Base-by-base conservation (phyloP, 352 stramenopile genomes). In the Phytophthora tentaculata region DNA sequence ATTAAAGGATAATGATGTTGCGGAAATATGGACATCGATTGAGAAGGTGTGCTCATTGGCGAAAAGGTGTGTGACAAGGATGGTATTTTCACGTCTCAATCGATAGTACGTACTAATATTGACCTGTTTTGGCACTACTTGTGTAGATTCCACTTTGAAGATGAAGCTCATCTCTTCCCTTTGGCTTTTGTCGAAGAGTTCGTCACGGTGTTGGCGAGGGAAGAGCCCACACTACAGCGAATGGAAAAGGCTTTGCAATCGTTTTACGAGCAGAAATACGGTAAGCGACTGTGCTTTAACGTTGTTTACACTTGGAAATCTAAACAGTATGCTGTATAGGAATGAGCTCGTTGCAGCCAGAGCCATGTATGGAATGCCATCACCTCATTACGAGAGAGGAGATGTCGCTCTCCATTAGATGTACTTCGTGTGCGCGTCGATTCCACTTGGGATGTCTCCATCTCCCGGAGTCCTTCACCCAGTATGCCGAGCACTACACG, bases 161-260 rank as follows among this genome's bases (percentile, higher is more conserved):
- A 93, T 26, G 83, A 93, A 67, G 71, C 74, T 19, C 83, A 93
- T 53, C 71, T 93, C 16, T 91, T 82, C 48, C 81, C 85, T 10
- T 68, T 93, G 19, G 74, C 71, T 23, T 80, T 71, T 0, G 29
- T 90, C 4, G 52, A 77, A 17, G 58, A 64, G 1, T 83, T 91
- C 47, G 52, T 84, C 24, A 10, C 22, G 0, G 43, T 43, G 20
- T 53, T 90, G 2, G 58, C 74, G n/a, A 35, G 54, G 17, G 72
- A 81, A 49, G 80, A 87, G 28, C 22, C 68, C 14, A 61, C 55
- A 32, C 45, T 89, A 12, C 23, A 59, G 41, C 64, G 52, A 28
- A 73, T 90, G 17, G 79, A 92, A 60, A 47, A 75, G 26, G 48
- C 54, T 5, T 23, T 89, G 16, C 71, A 78, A 64, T 44, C 44